phyloP scores from a whole-genome alignment of 495 filamentous ascomycete genomes.

The Pyronema domesticum region DNA sequence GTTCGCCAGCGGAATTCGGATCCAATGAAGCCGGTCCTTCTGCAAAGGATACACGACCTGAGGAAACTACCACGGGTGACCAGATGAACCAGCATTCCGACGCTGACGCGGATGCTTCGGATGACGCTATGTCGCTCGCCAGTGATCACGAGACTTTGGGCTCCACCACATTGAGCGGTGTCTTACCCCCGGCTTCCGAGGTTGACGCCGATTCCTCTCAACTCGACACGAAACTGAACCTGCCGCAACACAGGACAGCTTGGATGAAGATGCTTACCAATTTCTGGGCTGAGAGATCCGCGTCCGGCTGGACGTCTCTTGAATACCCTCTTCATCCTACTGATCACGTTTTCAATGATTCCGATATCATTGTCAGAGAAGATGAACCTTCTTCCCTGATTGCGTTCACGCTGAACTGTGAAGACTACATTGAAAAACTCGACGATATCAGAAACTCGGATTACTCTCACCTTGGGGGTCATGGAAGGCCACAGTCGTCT shows the following conservation, averaged over 20 bases:
- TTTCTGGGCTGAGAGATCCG: constrained; percentile 96
- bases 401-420: constrained; percentile 71
- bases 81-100: constrained; percentile 5
- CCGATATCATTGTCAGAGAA: constrained; percentile 92
- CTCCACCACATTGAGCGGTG: constrained; percentile 13
- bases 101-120: constrained; percentile 21
- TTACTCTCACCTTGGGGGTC: constrained; percentile 12
- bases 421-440: constrained; percentile 69
- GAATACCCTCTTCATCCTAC: constrained; percentile 78
- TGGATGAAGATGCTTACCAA: constrained; percentile 87
- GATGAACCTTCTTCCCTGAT: constrained; percentile 95
- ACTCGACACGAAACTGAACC: constrained; percentile 34
- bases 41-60: constrained; percentile 7
- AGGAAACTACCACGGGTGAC: neutral
- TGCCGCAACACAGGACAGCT: constrained; percentile 76
- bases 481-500: constrained; percentile 25
- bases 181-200: constrained; percentile 15
- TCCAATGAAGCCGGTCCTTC: constrained; percentile 4
- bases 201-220: neutral
- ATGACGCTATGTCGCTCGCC: constrained; percentile 18
- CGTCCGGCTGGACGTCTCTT: constrained; percentile 84
- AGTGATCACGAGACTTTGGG: constrained; percentile 18
- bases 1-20: neutral
- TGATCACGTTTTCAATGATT: constrained; percentile 93
- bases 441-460: constrained; percentile 47